Conservation (phyloP, 176 grass and related monocot genomes). For the Tillandsia fasciculata region DNA sequence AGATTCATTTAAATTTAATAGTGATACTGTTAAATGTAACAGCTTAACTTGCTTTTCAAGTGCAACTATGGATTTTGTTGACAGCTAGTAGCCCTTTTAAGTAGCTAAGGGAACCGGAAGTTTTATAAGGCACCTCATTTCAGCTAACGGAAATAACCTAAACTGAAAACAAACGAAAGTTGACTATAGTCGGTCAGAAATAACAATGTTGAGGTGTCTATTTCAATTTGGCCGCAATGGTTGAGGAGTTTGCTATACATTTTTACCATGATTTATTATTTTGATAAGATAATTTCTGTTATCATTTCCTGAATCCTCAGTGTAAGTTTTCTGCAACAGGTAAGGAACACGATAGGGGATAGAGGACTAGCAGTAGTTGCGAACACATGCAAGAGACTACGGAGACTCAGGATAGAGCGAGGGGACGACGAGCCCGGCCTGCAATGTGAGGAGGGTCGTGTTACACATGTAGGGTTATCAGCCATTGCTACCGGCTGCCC, state of each 20-base stretch:
- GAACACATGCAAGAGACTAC: slow-evolving; percentile 74
- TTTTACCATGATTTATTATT: too few species aligned
- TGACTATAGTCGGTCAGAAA: too few species aligned
- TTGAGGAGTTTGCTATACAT: too few species aligned
- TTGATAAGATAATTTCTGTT: background rate
- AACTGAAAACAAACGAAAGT: too few species aligned
- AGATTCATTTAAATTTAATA: background rate
- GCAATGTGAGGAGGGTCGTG: slow-evolving; percentile 69
- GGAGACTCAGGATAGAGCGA: slow-evolving; percentile 72
- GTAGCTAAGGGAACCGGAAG: too few species aligned
- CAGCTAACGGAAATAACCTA: too few species aligned
- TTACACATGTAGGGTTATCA: slow-evolving; percentile 66
- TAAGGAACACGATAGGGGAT: slow-evolving; percentile 83
- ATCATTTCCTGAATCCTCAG: background rate
- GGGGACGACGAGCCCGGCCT: slow-evolving; percentile 66
- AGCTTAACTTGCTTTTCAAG: too few species aligned
- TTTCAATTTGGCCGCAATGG: too few species aligned
- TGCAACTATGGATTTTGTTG: background rate
- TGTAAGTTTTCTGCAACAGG: slow-evolving; percentile 27
- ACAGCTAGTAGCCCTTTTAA: too few species aligned
- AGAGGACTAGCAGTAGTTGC: slow-evolving; percentile 71
- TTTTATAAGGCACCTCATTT: too few species aligned
- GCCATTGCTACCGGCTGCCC: slow-evolving; percentile 50
- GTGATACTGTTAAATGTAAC: too few species aligned
- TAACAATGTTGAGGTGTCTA: too few species aligned